Percentiles rank a stretch among this genome's conserved stretches.
These are phyloP conservation scores for Circinella minor DNA, from an alignment of 371 early-diverging fungal genomes.

Conservation along the genomic window DNA sequence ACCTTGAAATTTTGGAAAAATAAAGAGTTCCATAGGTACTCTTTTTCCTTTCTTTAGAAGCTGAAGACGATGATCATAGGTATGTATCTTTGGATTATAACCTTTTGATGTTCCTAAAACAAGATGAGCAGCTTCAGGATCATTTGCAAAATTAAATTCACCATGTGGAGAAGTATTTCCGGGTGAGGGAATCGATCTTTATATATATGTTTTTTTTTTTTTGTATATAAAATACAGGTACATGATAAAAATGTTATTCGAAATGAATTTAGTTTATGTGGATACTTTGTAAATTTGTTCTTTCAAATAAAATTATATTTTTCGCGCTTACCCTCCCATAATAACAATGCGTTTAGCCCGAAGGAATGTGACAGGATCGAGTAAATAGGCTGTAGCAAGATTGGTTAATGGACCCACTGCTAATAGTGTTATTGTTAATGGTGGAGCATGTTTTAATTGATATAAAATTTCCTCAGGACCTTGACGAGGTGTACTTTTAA, in stretches of 20 bases:
- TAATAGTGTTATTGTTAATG: slow-evolving; percentile 53
- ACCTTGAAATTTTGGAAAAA: slow-evolving; percentile 55
- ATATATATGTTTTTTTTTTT: neutral
- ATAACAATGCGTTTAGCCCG: slow-evolving; percentile 51
- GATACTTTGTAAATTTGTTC: no score
- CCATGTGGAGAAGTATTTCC: slow-evolving; percentile 55
- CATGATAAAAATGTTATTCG: no score
- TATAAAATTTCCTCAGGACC: slow-evolving; percentile 51
- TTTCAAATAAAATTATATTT: no score
- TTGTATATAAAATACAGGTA: no score
- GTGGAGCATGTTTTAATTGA: slow-evolving; percentile 45
- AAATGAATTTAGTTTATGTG: no score
- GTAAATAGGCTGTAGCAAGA: slow-evolving; percentile 50
- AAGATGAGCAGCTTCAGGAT: slow-evolving; percentile 52
- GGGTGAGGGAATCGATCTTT: slow-evolving; percentile 26
- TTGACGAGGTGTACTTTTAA: slow-evolving; percentile 36
- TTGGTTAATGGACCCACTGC: slow-evolving; percentile 63
- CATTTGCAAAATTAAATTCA: slow-evolving; percentile 61
- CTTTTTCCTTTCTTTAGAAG: slow-evolving; percentile 17
- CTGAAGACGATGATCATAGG: slow-evolving; percentile 12
- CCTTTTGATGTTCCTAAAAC: slow-evolving; percentile 44
- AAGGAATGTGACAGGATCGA: slow-evolving; percentile 50
- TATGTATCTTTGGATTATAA: slow-evolving; percentile 20
- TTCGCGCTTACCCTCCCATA: slow-evolving; percentile 49
- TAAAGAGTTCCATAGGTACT: slow-evolving; percentile 36